Base-by-base conservation (phyloP, 2,329 filamentous ascomycete species). In the Calonectria pseudoturangicola region DNA sequence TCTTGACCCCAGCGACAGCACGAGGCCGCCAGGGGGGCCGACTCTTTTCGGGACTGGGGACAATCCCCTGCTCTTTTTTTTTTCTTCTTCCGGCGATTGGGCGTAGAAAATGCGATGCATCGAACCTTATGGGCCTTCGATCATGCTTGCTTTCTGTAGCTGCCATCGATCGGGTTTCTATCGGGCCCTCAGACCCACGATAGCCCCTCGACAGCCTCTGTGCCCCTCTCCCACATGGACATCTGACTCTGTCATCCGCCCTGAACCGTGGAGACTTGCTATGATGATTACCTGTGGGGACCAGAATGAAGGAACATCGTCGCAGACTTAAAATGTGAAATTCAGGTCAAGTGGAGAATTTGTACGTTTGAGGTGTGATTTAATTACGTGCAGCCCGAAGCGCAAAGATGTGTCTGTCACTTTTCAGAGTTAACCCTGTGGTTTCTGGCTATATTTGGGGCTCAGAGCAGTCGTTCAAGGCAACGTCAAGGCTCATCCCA, bases 21-120 rank as follows among this genome's bases (percentile, higher is more conserved):
- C 72, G 51, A 48, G 68, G 72, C 47, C 69, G 45, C 64, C 56
- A 58, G 71, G 69, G 51, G 68, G 54, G 70, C 66, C 43, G 70
- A 70, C 56, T 77, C 70, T 76, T 75, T 72, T 77, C 45, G 68
- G 75, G 45, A 33, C 76, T 71, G 70, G 68, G 60, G 71, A 66
- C 71, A 36, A 74, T 72, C 74, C 67, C 70, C 67, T 73, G 69
- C 54, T 74, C 56, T 18, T 47, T 62, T 66, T 66, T 66, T 71
- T 47, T 74, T 51, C 70, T 72, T 68, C 50, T 73, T 66, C 58
- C 39, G 47, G 36, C 62, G 48, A 63, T 73, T 71, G 64, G 62
- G 48, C 41, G 47, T 62, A 33, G 71, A 70, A 50, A 51, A 73
- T 58, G 65, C 72, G 66, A 71, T 70, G 48, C 41, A 60, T 70